Evolutionary conservation across 306 rosid genomes (phyloP).

Genomic region (Citrullus amarus): DNA sequence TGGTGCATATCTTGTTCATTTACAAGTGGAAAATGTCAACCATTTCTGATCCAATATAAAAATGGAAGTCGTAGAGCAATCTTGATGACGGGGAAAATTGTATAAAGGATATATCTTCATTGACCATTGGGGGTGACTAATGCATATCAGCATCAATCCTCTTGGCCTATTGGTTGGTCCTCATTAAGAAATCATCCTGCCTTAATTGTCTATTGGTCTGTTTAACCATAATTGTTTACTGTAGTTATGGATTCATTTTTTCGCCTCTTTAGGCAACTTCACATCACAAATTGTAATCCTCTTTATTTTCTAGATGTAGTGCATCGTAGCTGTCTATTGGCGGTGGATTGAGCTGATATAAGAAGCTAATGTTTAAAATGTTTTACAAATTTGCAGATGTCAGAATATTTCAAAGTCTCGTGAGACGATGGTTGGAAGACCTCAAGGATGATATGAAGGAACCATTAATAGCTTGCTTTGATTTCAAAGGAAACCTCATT

Average conservation of each 20-base stretch:
- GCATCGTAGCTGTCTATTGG: not conserved
- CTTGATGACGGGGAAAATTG: not conserved
- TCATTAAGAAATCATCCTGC: not conserved
- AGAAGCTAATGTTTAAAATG: not conserved
- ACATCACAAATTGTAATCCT: not conserved
- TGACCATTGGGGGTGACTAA: not conserved
- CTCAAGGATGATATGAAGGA: conserved; percentile 50
- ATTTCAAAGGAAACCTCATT: conserved; percentile 34
- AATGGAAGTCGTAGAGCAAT: not conserved
- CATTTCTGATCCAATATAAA: not conserved
- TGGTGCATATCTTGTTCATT: not conserved
- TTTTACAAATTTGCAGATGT: conserved; percentile 39
- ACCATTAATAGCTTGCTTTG: conserved; percentile 44
- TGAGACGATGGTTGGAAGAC: conserved; percentile 49
- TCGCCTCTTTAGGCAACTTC: not conserved
- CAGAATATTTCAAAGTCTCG: conserved; percentile 54
- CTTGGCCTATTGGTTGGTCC: not conserved
- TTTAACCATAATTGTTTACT: not conserved
- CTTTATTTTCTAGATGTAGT: not conserved
- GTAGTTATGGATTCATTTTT: not conserved
- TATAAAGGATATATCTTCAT: not conserved
- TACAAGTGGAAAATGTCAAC: not conserved
- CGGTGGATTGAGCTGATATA: not conserved
- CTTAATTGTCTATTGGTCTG: not conserved
- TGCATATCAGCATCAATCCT: not conserved